These are phyloP conservation scores for Gossypium schwendimanii DNA, from an alignment of 441 rosid genomes.

Conservation along the genomic window DNA sequence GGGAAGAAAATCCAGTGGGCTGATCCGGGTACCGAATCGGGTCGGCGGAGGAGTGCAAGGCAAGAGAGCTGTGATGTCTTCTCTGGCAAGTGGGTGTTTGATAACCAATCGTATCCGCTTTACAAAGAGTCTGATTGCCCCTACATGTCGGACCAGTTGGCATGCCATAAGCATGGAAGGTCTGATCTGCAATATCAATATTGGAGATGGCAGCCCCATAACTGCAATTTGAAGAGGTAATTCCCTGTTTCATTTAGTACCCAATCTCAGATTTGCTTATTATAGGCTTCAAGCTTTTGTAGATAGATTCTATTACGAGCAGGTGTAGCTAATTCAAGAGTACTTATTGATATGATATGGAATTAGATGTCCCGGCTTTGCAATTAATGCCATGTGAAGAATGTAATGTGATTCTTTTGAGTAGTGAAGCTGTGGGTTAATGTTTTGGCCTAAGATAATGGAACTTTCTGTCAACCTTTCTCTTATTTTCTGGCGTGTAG, in stretches of 20 bases:
- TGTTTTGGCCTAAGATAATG: not conserved
- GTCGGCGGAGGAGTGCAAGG: slow-evolving; percentile 25
- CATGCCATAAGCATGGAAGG: slow-evolving; percentile 95
- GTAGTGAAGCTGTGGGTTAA: not conserved
- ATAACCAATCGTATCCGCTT: slow-evolving; percentile 57
- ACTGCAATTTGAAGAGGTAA: slow-evolving; percentile 77
- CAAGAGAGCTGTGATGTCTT: slow-evolving; percentile 67
- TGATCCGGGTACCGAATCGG: slow-evolving; percentile 22
- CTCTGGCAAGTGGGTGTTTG: slow-evolving; percentile 83
- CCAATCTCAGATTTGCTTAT: not conserved
- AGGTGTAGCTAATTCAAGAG: not conserved
- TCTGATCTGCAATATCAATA: slow-evolving; percentile 61
- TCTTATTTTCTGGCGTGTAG: slow-evolving; percentile 24
- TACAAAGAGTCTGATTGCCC: slow-evolving; percentile 80
- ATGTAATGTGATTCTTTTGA: not conserved
- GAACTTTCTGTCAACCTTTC: not conserved
- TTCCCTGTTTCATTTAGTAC: not conserved
- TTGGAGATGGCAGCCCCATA: slow-evolving; percentile 96
- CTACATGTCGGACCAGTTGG: slow-evolving; percentile 92
- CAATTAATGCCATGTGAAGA: not conserved
- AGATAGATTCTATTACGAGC: not conserved
- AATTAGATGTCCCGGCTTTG: not conserved
- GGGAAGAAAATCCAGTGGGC: slow-evolving; percentile 59
- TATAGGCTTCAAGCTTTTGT: not conserved
- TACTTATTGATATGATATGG: not conserved